Base-by-base conservation (phyloP, 768 basidiomycete species). In the Collybia nuda region DNA sequence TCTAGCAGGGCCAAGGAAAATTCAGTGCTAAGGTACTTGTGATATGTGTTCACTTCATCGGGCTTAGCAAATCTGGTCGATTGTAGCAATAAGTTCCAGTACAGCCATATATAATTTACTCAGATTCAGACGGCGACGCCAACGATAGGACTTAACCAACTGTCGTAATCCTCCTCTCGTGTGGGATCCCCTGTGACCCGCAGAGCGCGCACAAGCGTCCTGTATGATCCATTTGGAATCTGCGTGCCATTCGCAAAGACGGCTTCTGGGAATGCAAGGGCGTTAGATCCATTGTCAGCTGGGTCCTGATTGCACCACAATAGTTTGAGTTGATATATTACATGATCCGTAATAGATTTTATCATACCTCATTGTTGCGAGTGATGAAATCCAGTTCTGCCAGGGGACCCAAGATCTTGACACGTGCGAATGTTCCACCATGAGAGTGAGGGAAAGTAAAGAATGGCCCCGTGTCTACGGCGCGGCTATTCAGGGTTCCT, bases 401-500 rank as follows among this genome's bases (percentile, higher is more conserved):
- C 4, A 86, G 56, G 15, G 75, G 64, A 12, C 84, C 84, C 17
- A 84, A 17, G 32, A 76, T 65, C 53, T 67, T 61, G 37, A 72
- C 68, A 48, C 62, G 59, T 0, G 76, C 61, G 61, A 80, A 70
- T 44, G 75, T 59, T 7, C 73, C 72, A 7, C 64, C 64, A 23
- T 65, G 59, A 2, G 56, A 52, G 18, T 62, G 63, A 6, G 74
- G 68, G 67, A 79, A 77, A 14, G 69, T 66, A 60, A 77, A 71
- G 56, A 67, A 64, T n/a, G 64, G 67, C 18, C 48, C 47, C 47
- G 41, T 22, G 49, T 48, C 26, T 32, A 32, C 6, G 32, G 44
- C 63, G 29, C 67, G 67, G n/a, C 60, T 59, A 47, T 67, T 67
- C 44, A 79, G 56, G 1, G 73, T 77, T 1, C 72, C 66, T 5